Conservation (phyloP, 2,329 filamentous ascomycete genomes). For the Lanzia echinophila region DNA sequence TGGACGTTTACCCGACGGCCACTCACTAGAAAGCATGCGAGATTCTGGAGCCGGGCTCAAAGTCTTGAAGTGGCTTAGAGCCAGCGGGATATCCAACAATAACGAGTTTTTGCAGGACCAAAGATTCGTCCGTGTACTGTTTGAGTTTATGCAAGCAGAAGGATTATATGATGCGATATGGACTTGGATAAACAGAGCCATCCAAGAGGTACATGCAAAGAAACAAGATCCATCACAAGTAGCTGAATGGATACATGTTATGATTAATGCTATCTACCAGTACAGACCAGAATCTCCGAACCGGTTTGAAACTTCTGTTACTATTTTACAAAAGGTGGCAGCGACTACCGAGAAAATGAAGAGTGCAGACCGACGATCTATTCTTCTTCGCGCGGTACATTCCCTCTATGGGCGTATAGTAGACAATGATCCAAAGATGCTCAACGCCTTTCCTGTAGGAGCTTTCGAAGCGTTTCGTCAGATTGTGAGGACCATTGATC, state of each 20-base stretch:
- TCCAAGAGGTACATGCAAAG: slow-evolving; percentile 8
- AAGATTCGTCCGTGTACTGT: slow-evolving; percentile 18
- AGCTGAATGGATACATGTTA: too few species aligned
- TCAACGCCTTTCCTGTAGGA: not conserved
- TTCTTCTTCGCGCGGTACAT: not conserved
- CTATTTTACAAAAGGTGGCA: not conserved
- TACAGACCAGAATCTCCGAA: not conserved
- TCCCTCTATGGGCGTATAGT: not conserved
- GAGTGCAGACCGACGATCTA: not conserved
- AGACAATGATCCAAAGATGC: not conserved
- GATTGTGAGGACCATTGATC: slow-evolving; percentile 2
- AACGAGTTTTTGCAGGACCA: slow-evolving; percentile 18
- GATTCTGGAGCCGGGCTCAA: slow-evolving; percentile 27
- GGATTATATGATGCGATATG: slow-evolving; percentile 23
- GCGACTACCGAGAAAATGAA: not conserved
- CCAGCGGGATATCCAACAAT: slow-evolving; percentile 22
- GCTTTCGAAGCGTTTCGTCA: slow-evolving; percentile 2
- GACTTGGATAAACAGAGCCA: slow-evolving; percentile 23
- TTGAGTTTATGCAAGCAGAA: slow-evolving; percentile 29
- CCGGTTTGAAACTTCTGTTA: not conserved
- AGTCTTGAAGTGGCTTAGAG: slow-evolving; percentile 28
- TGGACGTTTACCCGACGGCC: slow-evolving; percentile 13
- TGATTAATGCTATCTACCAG: not conserved
- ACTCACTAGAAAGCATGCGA: slow-evolving; percentile 21
- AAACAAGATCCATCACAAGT: not conserved